Evolutionary conservation across 108 stramenopile species (phyloP).

Genomic region (Pseudonitzschia multiseries): DNA sequence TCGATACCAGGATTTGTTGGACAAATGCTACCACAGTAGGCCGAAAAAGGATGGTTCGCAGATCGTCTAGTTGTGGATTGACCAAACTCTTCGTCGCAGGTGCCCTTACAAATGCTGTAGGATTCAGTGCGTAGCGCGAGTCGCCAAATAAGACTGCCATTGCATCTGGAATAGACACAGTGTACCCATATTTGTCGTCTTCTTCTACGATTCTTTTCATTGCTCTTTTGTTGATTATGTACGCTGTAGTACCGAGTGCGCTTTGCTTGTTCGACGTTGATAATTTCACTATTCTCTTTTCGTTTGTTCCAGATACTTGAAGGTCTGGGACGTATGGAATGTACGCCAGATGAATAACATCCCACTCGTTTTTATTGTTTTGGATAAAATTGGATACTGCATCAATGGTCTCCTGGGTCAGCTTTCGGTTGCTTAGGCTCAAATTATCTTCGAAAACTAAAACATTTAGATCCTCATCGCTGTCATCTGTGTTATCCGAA

Average conservation of each 20-base stretch:
- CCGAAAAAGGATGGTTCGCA: slow-evolving; percentile 42
- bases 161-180: slow-evolving; percentile 41
- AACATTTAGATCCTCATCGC: slow-evolving; percentile 11
- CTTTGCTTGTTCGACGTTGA: slow-evolving; percentile 21
- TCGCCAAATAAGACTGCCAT: slow-evolving; percentile 48
- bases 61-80: slow-evolving; percentile 49
- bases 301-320: slow-evolving; percentile 22
- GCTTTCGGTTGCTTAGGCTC: slow-evolving; percentile 18
- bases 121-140: slow-evolving; percentile 41
- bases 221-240: slow-evolving; percentile 40
- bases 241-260: slow-evolving; percentile 50
- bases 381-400: slow-evolving; percentile 18
- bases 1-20: slow-evolving; percentile 28
- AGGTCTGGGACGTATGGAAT: slow-evolving; percentile 50
- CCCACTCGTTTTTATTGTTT: slow-evolving; percentile 10
- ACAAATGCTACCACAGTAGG: slow-evolving; percentile 27
- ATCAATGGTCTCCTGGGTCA: slow-evolving; percentile 24
- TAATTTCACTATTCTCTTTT: slow-evolving; percentile 29
- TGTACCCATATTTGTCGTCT: slow-evolving; percentile 35
- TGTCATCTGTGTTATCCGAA: neutral
- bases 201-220: slow-evolving; percentile 33
- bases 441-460: slow-evolving; percentile 52
- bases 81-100: slow-evolving; percentile 46
- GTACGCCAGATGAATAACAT: slow-evolving; percentile 51
- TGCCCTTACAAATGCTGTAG: slow-evolving; percentile 40